Evolutionary conservation across 2,329 filamentous ascomycete genomes (phyloP), one percentile per base, ranked within the genome.

Genomic region (Monosporascus sp.): DNA sequence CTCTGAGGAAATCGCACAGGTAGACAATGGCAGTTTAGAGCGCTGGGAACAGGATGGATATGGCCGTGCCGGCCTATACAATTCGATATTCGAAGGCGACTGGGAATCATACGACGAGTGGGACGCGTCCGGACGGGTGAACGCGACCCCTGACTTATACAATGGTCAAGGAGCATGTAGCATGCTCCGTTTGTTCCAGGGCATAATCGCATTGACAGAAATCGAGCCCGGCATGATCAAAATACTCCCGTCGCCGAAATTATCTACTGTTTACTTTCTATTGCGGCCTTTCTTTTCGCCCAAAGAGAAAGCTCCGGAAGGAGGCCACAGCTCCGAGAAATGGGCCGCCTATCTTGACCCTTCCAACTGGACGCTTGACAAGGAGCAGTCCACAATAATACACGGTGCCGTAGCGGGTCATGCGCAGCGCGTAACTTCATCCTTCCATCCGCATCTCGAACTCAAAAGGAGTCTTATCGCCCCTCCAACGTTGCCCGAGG

Each of bases 21-120:
- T 87, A 3, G 86, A 90, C 64, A 86, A 87, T 50, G 86, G 87
- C 44, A 87, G 83, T 20, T 72, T 89, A 1, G 86, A 90, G 68
- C 79, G 86, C 14, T 90, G 87, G 86, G 86, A 90, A 60, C 78
- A 81, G 34, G 77, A 83, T 55, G 86, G 86, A 5, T 90, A 89
- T 59, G 76, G 82, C 20, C 79, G 79, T 17, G 74, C 72, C n/a
- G 79, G 79, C 26, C 79, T 79, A 2, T 83, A 83, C 66, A 73
- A 78, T 48, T 68, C 74, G 50, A 74, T 83, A 36, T 83, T 82
- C 64, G 70, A 71, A 50, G 80, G 80, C 26, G 67, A 73, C 50
- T 83, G 79, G 79, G 80, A 83, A 61, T 71, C 75, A 5, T 79
- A 82, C 58, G 78, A 82, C 60, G 78, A 79, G 0, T 83, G 80